Evolutionary conservation across 306 rosid genomes (phyloP).

Genomic region (Gillenia trifoliata): DNA sequence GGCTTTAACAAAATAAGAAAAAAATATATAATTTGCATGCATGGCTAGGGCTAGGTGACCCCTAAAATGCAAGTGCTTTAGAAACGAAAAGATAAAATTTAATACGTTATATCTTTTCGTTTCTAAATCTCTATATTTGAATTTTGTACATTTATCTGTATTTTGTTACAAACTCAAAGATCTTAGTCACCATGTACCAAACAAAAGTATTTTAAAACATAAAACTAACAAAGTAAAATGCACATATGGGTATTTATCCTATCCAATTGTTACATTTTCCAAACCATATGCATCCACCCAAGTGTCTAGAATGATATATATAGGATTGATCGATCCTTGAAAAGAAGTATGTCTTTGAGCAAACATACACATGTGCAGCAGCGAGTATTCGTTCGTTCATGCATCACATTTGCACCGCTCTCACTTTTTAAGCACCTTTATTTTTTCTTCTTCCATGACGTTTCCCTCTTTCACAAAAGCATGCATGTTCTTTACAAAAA

Average conservation of each 20-base stretch:
- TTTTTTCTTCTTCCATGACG: background rate
- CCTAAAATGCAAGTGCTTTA: background rate
- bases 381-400: background rate
- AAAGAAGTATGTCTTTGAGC: conserved; percentile 1
- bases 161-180: no score
- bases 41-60: background rate
- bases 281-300: background rate
- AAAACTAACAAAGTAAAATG: no score
- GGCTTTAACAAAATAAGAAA: background rate
- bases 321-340: background rate
- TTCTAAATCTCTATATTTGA: no score
- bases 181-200: no score
- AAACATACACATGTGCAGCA: conserved; percentile 17
- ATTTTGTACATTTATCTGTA: no score
- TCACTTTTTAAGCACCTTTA: background rate
- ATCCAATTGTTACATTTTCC: background rate
- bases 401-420: conserved; percentile 12
- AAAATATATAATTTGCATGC: background rate
- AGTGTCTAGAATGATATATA: background rate
- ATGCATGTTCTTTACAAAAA: conserved; percentile 14
- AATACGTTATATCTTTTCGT: background rate
- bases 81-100: background rate
- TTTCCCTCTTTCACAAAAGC: conserved; percentile 21
- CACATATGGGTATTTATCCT: no score
- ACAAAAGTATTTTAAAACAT: no score